Evolutionary conservation across 2,329 filamentous ascomycete genomes (phyloP), one percentile per base, ranked within the genome.

Genomic region (Trichoderma sp.): DNA sequence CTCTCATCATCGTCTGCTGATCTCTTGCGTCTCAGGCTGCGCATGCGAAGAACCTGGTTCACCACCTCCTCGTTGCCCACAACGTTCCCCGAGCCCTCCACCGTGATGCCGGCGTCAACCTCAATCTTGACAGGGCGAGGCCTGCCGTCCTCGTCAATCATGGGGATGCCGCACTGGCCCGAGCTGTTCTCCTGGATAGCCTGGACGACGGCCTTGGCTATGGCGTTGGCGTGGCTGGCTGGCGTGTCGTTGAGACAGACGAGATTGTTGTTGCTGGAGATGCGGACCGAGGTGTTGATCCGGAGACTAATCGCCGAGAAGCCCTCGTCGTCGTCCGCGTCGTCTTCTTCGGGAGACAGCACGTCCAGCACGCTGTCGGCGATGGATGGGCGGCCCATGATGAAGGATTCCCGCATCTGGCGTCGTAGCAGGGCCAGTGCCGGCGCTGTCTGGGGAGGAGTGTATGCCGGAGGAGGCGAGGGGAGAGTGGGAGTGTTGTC

Each of bases 251-350:
- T 73, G 24, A 86, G 74, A 24, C 82, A 81, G 56, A 86, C 76
- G 59, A 85, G 74, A 75, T 88, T 89, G 75, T 82, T 79, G 75
- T 80, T 79, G 70, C 81, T 82, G 46, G 77, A 76, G 72, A 88
- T 78, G 69, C 73, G 78, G 73, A 87, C 75, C 0, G 83, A 80
- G 18, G 83, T 81, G 72, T 83, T 82, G 77, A 89, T 83, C 18
- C 77, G 78, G 55, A 88, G 75, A 59, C 76, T 79, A 69, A 87
- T 81, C 59, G 83, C 77, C 1, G 80, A 80, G 55, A 76, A 71
- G 11, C 75, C 73, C 43, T 77, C 74, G 8, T 69, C 51, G 0
- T 52, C 59, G 24, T 73, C 64, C n/a, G 73, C 73, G 11, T 74
- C 72, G 2, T 74, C 74, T 10, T 55, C 59, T 3, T 59, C 51